phyloP scores from a whole-genome alignment of 2,329 filamentous ascomycete genomes.

The Penicillium hesseltinei region DNA sequence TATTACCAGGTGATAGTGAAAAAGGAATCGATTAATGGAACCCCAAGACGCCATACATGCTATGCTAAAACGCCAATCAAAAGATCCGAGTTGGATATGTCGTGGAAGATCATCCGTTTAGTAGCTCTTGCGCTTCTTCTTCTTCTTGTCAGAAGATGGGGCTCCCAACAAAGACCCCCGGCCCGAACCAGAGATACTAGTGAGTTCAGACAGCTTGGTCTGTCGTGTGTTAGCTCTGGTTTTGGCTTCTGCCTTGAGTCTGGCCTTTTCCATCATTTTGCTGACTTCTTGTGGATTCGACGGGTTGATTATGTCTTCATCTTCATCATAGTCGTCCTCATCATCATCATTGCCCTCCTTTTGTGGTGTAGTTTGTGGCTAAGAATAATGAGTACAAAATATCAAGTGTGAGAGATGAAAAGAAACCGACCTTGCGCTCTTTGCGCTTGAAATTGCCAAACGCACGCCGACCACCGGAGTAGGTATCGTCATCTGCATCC shows the following conservation, averaged over 20 bases:
- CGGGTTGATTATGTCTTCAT: constrained; percentile 1
- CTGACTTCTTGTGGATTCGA: neutral
- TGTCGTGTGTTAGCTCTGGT: constrained; percentile 9
- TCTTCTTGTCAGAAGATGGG: constrained; percentile 11
- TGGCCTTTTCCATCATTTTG: constrained; percentile 13
- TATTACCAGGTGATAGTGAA: neutral
- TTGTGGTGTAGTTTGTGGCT: constrained; percentile 2
- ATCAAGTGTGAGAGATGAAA: neutral
- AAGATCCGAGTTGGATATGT: neutral
- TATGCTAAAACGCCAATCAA: constrained; percentile 15
- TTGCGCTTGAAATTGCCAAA: constrained; percentile 43
- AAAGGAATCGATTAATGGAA: neutral
- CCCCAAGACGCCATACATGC: constrained; percentile 11
- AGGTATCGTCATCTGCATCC: constrained; percentile 32
- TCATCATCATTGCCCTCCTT: constrained; percentile 15
- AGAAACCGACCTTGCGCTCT: constrained; percentile 24
- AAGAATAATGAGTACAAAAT: constrained; percentile 2
- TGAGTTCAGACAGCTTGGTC: constrained; percentile 22
- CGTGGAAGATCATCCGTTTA: neutral
- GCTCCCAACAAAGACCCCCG: neutral
- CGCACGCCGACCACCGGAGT: constrained; percentile 34
- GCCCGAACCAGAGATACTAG: constrained; percentile 33
- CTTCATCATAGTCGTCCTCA: constrained; percentile 13
- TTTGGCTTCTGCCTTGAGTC: constrained; percentile 20
- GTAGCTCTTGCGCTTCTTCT: constrained; percentile 25